phyloP scores from a whole-genome alignment of 2,329 filamentous ascomycete species.

The Venturia asperata region DNA sequence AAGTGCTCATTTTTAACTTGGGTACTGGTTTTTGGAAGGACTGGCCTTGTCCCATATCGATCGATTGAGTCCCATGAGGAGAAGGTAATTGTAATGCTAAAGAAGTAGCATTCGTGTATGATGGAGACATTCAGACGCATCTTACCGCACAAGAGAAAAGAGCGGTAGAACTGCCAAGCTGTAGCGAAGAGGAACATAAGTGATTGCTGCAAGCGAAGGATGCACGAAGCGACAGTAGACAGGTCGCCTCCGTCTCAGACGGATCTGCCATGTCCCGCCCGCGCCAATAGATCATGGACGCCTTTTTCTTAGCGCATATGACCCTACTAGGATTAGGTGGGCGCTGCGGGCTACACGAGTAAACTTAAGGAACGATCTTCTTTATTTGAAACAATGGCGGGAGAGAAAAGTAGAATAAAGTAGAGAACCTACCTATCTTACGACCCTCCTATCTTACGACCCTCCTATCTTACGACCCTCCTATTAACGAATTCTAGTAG shows the following conservation, averaged over 20 bases:
- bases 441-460: no score
- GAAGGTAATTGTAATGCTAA: background rate
- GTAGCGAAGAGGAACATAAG: background rate
- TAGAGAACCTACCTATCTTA: no score
- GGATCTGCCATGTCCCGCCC: background rate
- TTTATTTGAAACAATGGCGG: no score
- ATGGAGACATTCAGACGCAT: background rate
- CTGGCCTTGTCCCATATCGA: constrained; percentile 1
- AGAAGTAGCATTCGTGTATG: background rate
- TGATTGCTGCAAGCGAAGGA: background rate
- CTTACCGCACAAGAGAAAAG: background rate
- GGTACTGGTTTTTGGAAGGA: background rate
- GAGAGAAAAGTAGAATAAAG: no score
- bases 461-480: no score
- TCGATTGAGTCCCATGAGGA: no score
- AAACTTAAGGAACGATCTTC: no score
- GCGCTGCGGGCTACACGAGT: background rate
- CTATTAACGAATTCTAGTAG: no score
- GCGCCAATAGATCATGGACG: background rate
- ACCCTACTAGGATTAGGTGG: background rate
- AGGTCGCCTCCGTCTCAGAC: background rate
- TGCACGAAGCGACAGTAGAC: background rate
- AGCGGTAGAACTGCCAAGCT: background rate
- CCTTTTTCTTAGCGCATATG: background rate
- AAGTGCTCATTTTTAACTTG: background rate